Conservation (phyloP, 2,329 filamentous ascomycete species). For the Zymoseptoria pseudotritici region DNA sequence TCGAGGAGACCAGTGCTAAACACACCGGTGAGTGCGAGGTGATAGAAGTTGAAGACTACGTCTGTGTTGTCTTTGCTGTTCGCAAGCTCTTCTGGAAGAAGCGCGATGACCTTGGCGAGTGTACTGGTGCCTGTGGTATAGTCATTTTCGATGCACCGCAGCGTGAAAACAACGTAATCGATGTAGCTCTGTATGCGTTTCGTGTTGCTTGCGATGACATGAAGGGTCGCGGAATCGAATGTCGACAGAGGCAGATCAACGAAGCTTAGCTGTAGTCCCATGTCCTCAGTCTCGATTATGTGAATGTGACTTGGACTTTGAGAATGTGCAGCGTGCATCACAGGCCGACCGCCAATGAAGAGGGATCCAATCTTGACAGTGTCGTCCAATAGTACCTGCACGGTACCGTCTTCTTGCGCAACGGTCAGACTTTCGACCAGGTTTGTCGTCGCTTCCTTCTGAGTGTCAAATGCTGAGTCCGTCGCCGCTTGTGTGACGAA, state of each 20-base stretch:
- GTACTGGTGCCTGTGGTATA: constrained; percentile 78
- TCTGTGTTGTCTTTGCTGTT: constrained; percentile 45
- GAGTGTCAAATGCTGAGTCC: constrained; percentile 20
- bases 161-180: constrained; percentile 73
- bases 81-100: constrained; percentile 64
- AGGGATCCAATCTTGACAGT: constrained; percentile 24
- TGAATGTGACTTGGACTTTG: constrained; percentile 69
- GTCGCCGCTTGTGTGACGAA: constrained; percentile 22
- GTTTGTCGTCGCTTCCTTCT: constrained; percentile 5
- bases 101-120: constrained; percentile 9
- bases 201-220: constrained; percentile 76
- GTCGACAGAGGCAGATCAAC: constrained; percentile 21
- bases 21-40: constrained; percentile 76
- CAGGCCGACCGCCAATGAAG: constrained; percentile 8
- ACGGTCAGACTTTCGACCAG: constrained; percentile 19
- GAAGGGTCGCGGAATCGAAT: constrained; percentile 55
- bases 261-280: constrained; percentile 7
- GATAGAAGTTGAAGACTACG: constrained; percentile 71
- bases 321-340: constrained; percentile 62
- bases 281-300: constrained; percentile 33
- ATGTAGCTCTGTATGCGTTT: constrained; percentile 78
- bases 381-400: constrained; percentile 25
- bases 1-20: constrained; percentile 69
- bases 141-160: constrained; percentile 70
- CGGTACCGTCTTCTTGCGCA: constrained; percentile 12